These are phyloP conservation scores for Lolium multiflorum DNA, from an alignment of 176 grass and related monocot species.

Conservation along the genomic window DNA sequence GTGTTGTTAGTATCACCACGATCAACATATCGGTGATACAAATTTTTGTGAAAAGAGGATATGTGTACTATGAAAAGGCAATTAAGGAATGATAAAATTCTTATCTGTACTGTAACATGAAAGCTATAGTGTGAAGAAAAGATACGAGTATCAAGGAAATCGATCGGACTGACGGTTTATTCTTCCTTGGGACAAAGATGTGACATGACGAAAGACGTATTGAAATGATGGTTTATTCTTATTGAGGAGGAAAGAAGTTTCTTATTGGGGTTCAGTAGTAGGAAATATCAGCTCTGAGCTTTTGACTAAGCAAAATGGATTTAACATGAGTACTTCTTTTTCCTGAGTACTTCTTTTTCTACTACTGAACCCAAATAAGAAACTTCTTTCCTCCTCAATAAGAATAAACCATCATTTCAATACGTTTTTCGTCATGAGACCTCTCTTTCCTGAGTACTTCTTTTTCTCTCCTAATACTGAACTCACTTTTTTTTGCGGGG, in stretches of 20 bases:
- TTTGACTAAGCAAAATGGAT: background rate
- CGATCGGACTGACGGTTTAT: conserved; percentile 19
- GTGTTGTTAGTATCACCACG: background rate
- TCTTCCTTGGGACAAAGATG: background rate
- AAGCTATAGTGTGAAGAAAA: background rate
- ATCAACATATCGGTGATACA: background rate
- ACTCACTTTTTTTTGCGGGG: too few relatives aligned
- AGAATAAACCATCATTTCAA: conserved; percentile 24
- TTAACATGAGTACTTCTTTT: conserved; percentile 22
- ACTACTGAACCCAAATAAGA: background rate
- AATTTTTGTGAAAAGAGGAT: background rate
- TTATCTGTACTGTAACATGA: conserved; percentile 8
- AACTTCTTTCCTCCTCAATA: background rate
- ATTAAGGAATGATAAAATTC: background rate
- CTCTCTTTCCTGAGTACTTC: background rate
- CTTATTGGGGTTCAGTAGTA: background rate
- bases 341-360: background rate
- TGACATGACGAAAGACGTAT: background rate
- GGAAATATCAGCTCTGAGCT: background rate
- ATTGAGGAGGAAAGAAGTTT: background rate
- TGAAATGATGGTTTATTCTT: conserved; percentile 28
- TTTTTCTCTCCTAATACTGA: conserved; percentile 2
- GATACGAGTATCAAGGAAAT: background rate
- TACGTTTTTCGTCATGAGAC: background rate
- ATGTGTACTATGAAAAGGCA: background rate